Percentiles rank a stretch among this genome's conserved stretches.
phyloP scores from a whole-genome alignment of 371 early-diverging fungal species.

The Zancudomyces culisetae region DNA sequence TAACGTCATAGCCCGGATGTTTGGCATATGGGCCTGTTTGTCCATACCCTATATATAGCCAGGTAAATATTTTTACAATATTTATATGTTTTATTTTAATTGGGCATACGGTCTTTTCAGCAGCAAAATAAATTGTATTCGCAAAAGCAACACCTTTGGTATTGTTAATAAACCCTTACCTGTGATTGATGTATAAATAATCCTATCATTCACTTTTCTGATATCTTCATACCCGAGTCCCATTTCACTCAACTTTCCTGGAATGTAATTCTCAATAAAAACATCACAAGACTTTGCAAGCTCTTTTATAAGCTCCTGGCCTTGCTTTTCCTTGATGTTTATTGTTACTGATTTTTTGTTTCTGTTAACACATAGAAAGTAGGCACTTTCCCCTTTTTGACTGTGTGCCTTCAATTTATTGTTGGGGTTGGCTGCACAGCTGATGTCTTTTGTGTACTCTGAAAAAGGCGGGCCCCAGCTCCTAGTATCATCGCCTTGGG shows the following conservation, averaged over 20 bases:
- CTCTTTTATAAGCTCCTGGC: conserved; percentile 38
- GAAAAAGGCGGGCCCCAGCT: conserved; percentile 63
- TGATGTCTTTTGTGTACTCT: conserved; percentile 1
- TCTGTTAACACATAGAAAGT: conserved; percentile 75
- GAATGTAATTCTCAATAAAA: conserved; percentile 78
- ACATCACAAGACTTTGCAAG: conserved; percentile 54
- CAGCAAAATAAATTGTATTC: too few species aligned
- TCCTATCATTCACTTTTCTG: conserved; percentile 40
- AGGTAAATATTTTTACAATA: too few species aligned
- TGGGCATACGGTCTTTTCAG: too few species aligned
- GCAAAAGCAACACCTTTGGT: too few species aligned
- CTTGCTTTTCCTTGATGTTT: conserved; percentile 50
- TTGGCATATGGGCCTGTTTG: conserved; percentile 63
- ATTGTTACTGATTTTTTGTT: conserved; percentile 78
- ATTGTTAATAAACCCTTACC: background rate
- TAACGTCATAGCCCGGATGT: conserved; percentile 80
- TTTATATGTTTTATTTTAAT: too few species aligned
- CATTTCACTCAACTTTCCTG: conserved; percentile 57
- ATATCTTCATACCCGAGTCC: conserved; percentile 62
- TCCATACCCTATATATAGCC: conserved; percentile 69
- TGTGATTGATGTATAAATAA: conserved; percentile 78
- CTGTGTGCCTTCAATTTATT: conserved; percentile 10
- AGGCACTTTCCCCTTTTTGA: conserved; percentile 49
- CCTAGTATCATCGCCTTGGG: conserved; percentile 68
- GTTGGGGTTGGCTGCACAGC: conserved; percentile 13